These are phyloP conservation scores for Quercus alba DNA, from an alignment of 306 rosid species.

Conservation along the genomic window DNA sequence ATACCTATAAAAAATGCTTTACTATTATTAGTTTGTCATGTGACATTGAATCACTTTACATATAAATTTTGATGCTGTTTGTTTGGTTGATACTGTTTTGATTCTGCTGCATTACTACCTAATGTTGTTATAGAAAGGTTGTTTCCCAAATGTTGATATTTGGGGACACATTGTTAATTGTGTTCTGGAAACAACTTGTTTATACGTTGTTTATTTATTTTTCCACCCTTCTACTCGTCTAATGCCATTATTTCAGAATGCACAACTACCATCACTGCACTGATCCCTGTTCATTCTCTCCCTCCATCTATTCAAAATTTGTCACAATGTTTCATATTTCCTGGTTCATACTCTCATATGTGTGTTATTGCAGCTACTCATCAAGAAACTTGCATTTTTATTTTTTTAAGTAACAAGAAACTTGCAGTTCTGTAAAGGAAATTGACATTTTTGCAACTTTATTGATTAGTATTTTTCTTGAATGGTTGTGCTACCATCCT, in stretches of 20 bases:
- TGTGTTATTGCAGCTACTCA: not conserved
- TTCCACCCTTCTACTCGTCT: slow-evolving; percentile 1
- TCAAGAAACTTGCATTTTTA: too few species aligned
- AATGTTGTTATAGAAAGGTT: not conserved
- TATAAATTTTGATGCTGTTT: not conserved
- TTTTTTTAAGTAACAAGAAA: too few species aligned
- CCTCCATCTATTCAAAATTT: not conserved
- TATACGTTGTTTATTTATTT: not conserved
- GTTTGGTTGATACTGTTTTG: not conserved
- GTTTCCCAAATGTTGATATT: not conserved
- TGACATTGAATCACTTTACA: not conserved
- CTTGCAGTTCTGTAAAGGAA: too few species aligned
- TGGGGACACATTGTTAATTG: not conserved
- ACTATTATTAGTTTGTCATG: not conserved
- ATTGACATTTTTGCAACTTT: too few species aligned
- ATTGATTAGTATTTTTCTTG: too few species aligned
- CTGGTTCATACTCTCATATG: not conserved
- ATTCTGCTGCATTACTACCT: slow-evolving; percentile 13
- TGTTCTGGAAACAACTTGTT: not conserved
- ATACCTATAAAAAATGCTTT: not conserved
- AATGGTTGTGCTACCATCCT: too few species aligned
- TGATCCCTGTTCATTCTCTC: not conserved
- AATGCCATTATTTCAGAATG: slow-evolving; percentile 6
- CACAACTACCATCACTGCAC: not conserved
- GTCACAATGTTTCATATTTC: not conserved